Evolutionary conservation across 352 stramenopile species (phyloP).

Genomic region (Pythium monospermum): DNA sequence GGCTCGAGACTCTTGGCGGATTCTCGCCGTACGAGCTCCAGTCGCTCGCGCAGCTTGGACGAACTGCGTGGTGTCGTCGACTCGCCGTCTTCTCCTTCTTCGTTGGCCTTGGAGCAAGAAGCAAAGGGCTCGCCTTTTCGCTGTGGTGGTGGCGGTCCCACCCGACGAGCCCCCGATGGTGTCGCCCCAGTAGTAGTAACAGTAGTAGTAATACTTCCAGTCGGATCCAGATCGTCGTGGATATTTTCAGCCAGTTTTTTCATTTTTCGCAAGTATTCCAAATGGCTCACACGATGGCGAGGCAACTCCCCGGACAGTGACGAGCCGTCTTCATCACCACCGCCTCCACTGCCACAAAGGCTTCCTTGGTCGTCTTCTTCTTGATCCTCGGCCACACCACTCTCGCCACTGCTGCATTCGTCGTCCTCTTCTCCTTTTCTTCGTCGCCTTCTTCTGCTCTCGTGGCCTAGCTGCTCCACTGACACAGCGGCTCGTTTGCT

Average conservation of each 20-base stretch:
- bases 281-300: constrained; percentile 49
- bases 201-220: no score
- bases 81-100: neutral
- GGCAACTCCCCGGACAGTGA: constrained; percentile 29
- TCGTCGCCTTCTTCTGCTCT: constrained; percentile 4
- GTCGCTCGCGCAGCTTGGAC: constrained; percentile 29
- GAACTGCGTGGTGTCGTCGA: constrained; percentile 8
- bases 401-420: constrained; percentile 18
- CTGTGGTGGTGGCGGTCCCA: neutral
- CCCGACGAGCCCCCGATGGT: neutral
- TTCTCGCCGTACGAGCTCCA: constrained; percentile 28
- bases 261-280: constrained; percentile 70
- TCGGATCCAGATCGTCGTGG: constrained; percentile 52
- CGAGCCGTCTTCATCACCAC: no score
- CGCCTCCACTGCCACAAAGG: no score
- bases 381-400: constrained; percentile 27
- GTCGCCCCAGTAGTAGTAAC: neutral
- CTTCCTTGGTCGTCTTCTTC: neutral
- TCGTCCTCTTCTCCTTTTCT: constrained; percentile 2
- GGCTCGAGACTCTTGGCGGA: constrained; percentile 10
- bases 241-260: constrained; percentile 62
- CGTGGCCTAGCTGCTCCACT: neutral
- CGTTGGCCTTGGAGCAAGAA: neutral
- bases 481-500: neutral
- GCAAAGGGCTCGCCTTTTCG: neutral